A percentile compares a stretch with the other conserved stretches of the same genome.
Conservation (phyloP, 1,284 basidiomycete species). For the Xerocomus minutiporus region DNA sequence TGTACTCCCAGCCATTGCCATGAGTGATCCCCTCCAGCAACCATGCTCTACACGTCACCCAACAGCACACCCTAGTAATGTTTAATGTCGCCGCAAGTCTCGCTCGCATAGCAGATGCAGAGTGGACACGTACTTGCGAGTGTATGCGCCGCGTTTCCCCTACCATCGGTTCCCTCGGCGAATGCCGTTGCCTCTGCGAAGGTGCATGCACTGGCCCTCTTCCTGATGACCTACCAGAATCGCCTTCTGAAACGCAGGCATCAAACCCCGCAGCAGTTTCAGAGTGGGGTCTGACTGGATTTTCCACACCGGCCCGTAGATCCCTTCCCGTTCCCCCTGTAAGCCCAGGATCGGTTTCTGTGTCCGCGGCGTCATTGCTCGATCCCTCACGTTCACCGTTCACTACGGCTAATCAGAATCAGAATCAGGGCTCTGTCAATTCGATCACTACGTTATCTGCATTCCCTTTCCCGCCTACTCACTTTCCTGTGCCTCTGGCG, state of each 20-base stretch:
- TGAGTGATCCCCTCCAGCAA: slow-evolving; percentile 43
- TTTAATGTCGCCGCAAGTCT: slow-evolving; percentile 60
- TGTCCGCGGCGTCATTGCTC: slow-evolving; percentile 5
- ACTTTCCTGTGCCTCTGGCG: slow-evolving; percentile 58
- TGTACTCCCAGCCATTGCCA: not conserved
- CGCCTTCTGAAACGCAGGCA: slow-evolving; percentile 6
- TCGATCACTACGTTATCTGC: slow-evolving; percentile 64
- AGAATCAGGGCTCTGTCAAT: slow-evolving; percentile 38
- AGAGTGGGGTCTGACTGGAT: slow-evolving; percentile 29
- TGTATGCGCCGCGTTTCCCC: slow-evolving; percentile 60
- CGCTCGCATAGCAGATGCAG: slow-evolving; percentile 66
- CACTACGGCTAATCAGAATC: slow-evolving; percentile 33
- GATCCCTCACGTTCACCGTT: slow-evolving; percentile 38
- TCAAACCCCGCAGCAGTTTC: slow-evolving; percentile 13
- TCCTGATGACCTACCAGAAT: slow-evolving; percentile 50
- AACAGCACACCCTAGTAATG: slow-evolving; percentile 55
- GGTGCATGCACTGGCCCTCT: slow-evolving; percentile 61
- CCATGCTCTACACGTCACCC: slow-evolving; percentile 58
- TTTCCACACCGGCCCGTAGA: slow-evolving; percentile 18
- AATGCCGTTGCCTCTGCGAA: slow-evolving; percentile 70
- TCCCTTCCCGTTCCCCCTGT: slow-evolving; percentile 24
- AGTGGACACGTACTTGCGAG: slow-evolving; percentile 72
- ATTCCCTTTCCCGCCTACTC: slow-evolving; percentile 66
- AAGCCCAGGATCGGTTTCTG: slow-evolving; percentile 10
- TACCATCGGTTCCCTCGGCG: slow-evolving; percentile 60